These are phyloP conservation scores for Zygotorulaspora danielsina DNA, from an alignment of 805 yeast species.

Conservation along the genomic window DNA sequence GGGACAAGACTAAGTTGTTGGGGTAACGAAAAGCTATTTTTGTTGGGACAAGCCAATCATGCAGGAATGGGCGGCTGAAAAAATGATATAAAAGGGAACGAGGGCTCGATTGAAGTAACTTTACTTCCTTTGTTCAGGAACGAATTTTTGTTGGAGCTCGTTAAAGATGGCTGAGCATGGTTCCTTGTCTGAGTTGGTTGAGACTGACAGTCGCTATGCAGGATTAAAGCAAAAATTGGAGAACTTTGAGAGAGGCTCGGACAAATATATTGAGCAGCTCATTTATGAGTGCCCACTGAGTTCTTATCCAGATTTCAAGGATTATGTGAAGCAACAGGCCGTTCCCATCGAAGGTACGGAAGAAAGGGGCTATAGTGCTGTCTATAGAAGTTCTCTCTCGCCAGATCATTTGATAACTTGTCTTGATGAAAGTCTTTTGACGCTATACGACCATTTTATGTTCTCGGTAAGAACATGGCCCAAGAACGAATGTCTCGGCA, in stretches of 20 bases:
- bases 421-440: slow-evolving; percentile 43
- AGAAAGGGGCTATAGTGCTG: slow-evolving; percentile 46
- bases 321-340: slow-evolving; percentile 34
- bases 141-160: neutral
- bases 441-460: slow-evolving; percentile 44
- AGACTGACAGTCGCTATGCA: slow-evolving; percentile 21
- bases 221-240: slow-evolving; percentile 19
- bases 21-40: slow-evolving; percentile 1
- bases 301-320: slow-evolving; percentile 24
- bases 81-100: neutral
- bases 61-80: neutral
- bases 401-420: slow-evolving; percentile 36
- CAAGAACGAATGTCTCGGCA: slow-evolving; percentile 44
- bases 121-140: neutral
- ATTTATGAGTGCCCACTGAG: slow-evolving; percentile 24
- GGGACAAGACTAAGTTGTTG: slow-evolving; percentile 2
- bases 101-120: too few species aligned
- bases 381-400: slow-evolving; percentile 44
- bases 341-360: slow-evolving; percentile 36
- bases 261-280: slow-evolving; percentile 27
- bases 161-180: slow-evolving; percentile 6
- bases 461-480: slow-evolving; percentile 39
- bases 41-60: neutral
- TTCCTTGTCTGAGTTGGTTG: slow-evolving; percentile 28
- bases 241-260: slow-evolving; percentile 23